A percentile compares a stretch with the other conserved stretches of the same genome.
These are phyloP conservation scores for Pseudonitzschia pungens DNA, from an alignment of 108 stramenopile species.

Conservation along the genomic window DNA sequence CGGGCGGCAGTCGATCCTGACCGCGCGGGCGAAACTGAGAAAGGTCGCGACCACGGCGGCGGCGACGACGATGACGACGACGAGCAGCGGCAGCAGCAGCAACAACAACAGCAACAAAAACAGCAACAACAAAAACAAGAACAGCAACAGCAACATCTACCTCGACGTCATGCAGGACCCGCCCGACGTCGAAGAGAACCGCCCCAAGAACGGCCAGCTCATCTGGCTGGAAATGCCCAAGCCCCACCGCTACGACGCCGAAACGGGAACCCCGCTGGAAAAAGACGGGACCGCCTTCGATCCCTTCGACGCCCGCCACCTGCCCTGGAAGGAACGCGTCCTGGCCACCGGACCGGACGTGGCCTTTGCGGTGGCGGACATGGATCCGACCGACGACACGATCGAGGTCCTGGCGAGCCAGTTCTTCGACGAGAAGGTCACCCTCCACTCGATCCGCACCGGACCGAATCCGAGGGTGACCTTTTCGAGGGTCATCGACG, in stretches of 20 bases:
- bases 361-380: slow-evolving; percentile 92
- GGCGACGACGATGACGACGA: no score
- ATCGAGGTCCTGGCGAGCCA: slow-evolving; percentile 90
- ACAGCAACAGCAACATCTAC: slow-evolving; percentile 2
- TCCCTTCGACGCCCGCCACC: slow-evolving; percentile 66
- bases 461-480: slow-evolving; percentile 59
- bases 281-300: slow-evolving; percentile 79
- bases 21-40: slow-evolving; percentile 80
- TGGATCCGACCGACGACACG: slow-evolving; percentile 80
- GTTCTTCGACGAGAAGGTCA: slow-evolving; percentile 82
- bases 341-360: slow-evolving; percentile 93
- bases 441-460: slow-evolving; percentile 77
- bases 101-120: not conserved
- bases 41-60: slow-evolving; percentile 11
- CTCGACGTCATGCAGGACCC: slow-evolving; percentile 8
- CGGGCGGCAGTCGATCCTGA: slow-evolving; percentile 85
- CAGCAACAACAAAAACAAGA: not conserved
- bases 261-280: slow-evolving; percentile 75
- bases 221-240: slow-evolving; percentile 85
- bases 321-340: slow-evolving; percentile 84
- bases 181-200: not conserved
- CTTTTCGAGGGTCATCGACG: slow-evolving; percentile 74
- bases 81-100: not conserved
- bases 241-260: slow-evolving; percentile 59
- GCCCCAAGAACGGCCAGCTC: slow-evolving; percentile 64